Base-by-base conservation (phyloP, 208 protist genomes). In the Trypanosoma caninum region DNA sequence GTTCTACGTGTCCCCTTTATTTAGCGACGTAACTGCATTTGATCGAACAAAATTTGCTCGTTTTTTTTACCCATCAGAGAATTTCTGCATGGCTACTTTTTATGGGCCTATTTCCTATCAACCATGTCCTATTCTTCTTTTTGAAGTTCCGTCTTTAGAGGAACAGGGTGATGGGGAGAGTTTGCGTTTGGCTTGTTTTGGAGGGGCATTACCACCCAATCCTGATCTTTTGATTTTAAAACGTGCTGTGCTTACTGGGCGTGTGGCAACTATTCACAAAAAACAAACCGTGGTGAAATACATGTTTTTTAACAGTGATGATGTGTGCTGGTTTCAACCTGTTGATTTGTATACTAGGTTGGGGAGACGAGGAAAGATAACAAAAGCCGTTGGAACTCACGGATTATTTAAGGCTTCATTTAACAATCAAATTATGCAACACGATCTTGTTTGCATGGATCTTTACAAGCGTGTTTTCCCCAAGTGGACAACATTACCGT, bases 401-500 rank as follows among this genome's bases (percentile, higher is more conserved):
- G 97, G 97, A 34, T 76, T 97, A 37, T 98, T 98, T 82, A 98
- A 98, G 79, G 97, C 91, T 35, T 61, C 82, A 8, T 94, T 99
- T 51, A 97, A 98, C 62, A 91, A 93, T 62, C 84, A 89, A 41
- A 69, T 99, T 25, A 82, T 89, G 82, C 85, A 93, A 72, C 83
- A 98, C 59, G 98, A 99, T 82, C 93, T 97, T 31, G 81, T 99
- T 28, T 99, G 96, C 72, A 98, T 99, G 95, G 94, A 88, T 65
- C 76, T 99, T 13, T 99, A 97, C 80, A 99, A 98, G 76, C 87
- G 98, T 37, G 93, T 98, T 11, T 99, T 93, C 65, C 97, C 97
- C 0, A 91, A 91, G 64, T 95, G 88, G 85, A 92, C 84, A 27
- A 95, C 88, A 0, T 75, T 92, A 11, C 74, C 88, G 25, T 95